Evolutionary conservation across 257 asterid genomes (phyloP).

Genomic region (Haberlea rhodopensis): DNA sequence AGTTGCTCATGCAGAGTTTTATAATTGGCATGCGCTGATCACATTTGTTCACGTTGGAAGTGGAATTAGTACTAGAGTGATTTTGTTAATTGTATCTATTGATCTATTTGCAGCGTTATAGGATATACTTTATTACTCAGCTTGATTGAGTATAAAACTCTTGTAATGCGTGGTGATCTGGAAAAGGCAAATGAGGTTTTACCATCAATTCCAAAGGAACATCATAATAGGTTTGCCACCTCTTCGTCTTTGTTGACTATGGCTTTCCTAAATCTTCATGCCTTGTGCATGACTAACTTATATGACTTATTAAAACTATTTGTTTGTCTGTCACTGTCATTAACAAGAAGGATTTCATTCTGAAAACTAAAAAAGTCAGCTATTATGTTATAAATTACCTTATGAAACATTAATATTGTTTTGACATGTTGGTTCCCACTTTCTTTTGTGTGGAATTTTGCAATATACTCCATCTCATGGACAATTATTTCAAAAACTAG

Average conservation of each 20-base stretch:
- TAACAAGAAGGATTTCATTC: constrained; percentile 1
- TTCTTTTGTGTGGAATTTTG: background rate
- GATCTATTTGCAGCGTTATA: constrained; percentile 57
- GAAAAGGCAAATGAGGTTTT: constrained; percentile 81
- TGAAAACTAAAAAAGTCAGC: background rate
- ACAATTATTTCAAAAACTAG: constrained; percentile 7
- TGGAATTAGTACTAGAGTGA: background rate
- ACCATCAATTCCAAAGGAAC: constrained; percentile 87
- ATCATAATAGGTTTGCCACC: constrained; percentile 63
- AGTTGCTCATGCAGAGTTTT: constrained; percentile 33
- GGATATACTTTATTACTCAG: constrained; percentile 83
- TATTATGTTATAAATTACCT: constrained; percentile 18
- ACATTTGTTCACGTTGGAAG: constrained; percentile 5
- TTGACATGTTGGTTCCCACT: constrained; percentile 1
- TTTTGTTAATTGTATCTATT: constrained; percentile 8
- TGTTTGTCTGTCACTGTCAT: constrained; percentile 15
- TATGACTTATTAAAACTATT: constrained; percentile 7
- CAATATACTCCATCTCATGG: no score
- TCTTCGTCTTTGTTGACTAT: constrained; percentile 18
- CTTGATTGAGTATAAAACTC: constrained; percentile 96
- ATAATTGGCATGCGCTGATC: constrained; percentile 9
- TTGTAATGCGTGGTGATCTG: constrained; percentile 92
- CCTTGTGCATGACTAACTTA: constrained; percentile 18
- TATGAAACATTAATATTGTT: constrained; percentile 18
- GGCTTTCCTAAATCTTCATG: background rate